Evolutionary conservation across 1,139 yeast genomes (phyloP), one percentile per base, ranked within the genome.

Genomic region (Geotrichum aggregatum): DNA sequence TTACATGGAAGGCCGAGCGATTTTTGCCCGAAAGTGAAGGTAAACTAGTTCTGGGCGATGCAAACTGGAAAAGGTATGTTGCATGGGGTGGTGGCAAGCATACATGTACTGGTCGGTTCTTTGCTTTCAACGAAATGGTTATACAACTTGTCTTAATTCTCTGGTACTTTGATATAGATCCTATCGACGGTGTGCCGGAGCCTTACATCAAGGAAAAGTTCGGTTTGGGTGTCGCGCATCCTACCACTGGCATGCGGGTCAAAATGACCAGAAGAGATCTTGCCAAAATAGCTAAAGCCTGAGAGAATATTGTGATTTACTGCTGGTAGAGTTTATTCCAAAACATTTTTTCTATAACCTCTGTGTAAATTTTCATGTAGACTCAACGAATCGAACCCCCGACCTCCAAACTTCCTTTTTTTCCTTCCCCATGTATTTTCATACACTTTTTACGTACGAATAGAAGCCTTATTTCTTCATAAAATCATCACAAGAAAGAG

Each of bases 51-150:
- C 30, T n/a, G 19, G 41, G 44, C 13, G 45, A 39, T n/a, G 24
- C 24, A 10, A 13, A 14, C 3, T 52, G 54, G 54, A 52, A 52
- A 16, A 39, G 44, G 4, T 52, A 34, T 28, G 19, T 44, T 21
- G 42, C 52, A 2, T 52, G 52, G 54, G 54, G 54, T 16, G 54
- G 52, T 14, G 52, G 54, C 14, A 16, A 36, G 19, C 54, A 52
- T 39, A 52, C 46, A 35, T 52, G 54, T 21, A 19, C 52, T 8
- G 54, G 54, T 3, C 33, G 54, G 10, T 40, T 35, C 14, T 52
- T 52, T 39, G 54, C 54, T 1, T 18, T 19, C 8, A 52, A 47
- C 18, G 54, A 52, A 31, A 47, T 52, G 54, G 30, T 52, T 16
- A 42, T 52, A 18, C 49, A 48, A 24, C 24, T 48, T n/a, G 42